Base-by-base conservation (phyloP, 140 eudicot species). In the Bidens hawaiensis region DNA sequence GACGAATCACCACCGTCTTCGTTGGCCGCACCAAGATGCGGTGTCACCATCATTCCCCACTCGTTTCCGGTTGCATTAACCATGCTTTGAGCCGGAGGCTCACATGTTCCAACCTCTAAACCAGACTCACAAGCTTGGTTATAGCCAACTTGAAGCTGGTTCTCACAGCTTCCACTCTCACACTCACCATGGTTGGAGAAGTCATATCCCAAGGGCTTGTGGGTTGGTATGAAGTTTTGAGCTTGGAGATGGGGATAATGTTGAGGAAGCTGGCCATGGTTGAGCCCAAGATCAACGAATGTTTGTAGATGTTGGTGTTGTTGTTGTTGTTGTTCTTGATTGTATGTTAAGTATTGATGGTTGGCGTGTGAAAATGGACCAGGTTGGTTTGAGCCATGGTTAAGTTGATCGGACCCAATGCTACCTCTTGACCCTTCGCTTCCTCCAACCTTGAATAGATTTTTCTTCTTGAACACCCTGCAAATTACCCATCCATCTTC, bases 401-500 rank as follows among this genome's bases (percentile, higher is more conserved):
- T 79, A 47, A 78, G 78, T 33, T 84, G 93, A 51, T 81, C 83
- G 10, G 79, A 74, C 51, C 74, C 79, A 22, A 51, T 59, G 79
- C 79, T 67, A 28, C 74, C 64, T 60, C 79, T 58, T 36, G 81
- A 76, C 15, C 77, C 77, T 49, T 76, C 80, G 15, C 54, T 75
- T 28, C 86, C 90, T 19, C 84, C 87, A 68, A 88, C 76, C 68
- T 88, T 88, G 82, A 88, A 88, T 27, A 84, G 48, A 53, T 88
- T 88, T 71, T 88, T 88, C 78, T 88, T 88, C 82, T 84, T 88
- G 75, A 88, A 88, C 47, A 88, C 94, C 68, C 96, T 78, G 45
- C 96, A 88, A 56, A 84, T 82, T 36, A 88, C 96, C 94, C 96
- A 88, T 26, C 96, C 94, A 60, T 88, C 96, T 68, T 88, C 96